Evolutionary conservation across 2,329 filamentous ascomycete genomes (phyloP).

Genomic region (Chrysoporthe austroafricana): DNA sequence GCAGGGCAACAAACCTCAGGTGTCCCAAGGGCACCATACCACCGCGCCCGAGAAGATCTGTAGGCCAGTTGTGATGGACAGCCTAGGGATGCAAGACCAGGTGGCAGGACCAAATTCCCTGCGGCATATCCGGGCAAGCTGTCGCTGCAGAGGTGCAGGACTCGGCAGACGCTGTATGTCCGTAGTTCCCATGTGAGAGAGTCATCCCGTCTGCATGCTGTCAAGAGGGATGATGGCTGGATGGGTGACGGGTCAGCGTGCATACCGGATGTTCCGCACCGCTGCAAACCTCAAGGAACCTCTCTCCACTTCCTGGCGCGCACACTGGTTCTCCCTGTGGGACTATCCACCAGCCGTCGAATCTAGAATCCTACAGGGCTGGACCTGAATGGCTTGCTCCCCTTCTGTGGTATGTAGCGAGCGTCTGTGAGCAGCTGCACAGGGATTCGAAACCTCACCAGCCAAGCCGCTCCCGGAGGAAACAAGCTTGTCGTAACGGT

Average conservation of each 20-base stretch:
- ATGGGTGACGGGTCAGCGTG: neutral
- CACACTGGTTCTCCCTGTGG: neutral
- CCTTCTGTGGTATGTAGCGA: neutral
- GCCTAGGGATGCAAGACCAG: neutral
- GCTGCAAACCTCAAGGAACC: neutral
- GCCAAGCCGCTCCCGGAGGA: neutral
- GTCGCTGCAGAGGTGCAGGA: neutral
- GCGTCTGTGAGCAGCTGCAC: neutral
- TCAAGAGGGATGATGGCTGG: neutral
- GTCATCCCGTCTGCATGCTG: neutral
- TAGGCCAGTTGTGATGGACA: neutral
- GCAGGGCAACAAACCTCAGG: neutral
- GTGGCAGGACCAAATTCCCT: neutral
- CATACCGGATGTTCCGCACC: neutral
- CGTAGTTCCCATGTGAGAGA: neutral
- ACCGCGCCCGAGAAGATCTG: neutral
- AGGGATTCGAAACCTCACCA: neutral
- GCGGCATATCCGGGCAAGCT: neutral
- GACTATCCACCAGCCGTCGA: neutral
- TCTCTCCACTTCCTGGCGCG: neutral
- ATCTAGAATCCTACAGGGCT: conserved; percentile 7
- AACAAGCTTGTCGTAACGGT: neutral
- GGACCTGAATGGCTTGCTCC: neutral
- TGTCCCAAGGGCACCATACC: neutral
- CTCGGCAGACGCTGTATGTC: neutral